phyloP scores from a whole-genome alignment of 2,329 filamentous ascomycete species.

The Fusarium penzigii region DNA sequence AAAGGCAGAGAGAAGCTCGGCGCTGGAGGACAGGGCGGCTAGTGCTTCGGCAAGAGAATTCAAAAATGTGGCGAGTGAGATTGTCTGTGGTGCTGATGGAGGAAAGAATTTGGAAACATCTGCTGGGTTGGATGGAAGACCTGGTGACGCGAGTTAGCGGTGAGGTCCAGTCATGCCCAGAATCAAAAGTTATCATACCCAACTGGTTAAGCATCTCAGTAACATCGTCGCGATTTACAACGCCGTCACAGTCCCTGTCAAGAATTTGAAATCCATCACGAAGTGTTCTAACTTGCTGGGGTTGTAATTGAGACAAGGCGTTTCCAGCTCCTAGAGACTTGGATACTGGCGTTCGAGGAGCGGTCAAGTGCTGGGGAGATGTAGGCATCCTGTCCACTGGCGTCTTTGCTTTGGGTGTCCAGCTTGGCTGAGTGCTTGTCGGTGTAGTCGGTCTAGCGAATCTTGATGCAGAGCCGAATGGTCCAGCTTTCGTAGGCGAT shows the following conservation, averaged over 20 bases:
- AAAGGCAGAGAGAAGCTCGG: conserved; percentile 85
- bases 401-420: conserved; percentile 39
- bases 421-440: conserved; percentile 33
- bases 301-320: conserved; percentile 72
- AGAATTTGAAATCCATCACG: conserved; percentile 93
- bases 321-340: conserved; percentile 47
- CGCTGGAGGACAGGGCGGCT: conserved; percentile 70
- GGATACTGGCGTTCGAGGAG: conserved; percentile 33
- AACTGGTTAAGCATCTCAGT: conserved; percentile 85
- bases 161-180: conserved; percentile 1
- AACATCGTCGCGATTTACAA: conserved; percentile 80
- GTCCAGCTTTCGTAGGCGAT: conserved; percentile 55
- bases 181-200: conserved; percentile 48
- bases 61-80: conserved; percentile 83
- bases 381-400: conserved; percentile 21
- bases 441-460: conserved; percentile 45
- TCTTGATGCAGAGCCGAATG: conserved; percentile 30
- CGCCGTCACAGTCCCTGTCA: conserved; percentile 84
- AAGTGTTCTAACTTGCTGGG: conserved; percentile 81
- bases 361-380: conserved; percentile 34
- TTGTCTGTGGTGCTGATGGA: conserved; percentile 66
- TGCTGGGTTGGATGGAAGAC: conserved; percentile 70
- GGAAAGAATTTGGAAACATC: conserved; percentile 85
- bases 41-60: conserved; percentile 77
- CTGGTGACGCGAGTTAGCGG: conserved; percentile 40